Evolutionary conservation across 2,329 filamentous ascomycete species (phyloP).

Genomic region (Macroventuria anomochaeta): DNA sequence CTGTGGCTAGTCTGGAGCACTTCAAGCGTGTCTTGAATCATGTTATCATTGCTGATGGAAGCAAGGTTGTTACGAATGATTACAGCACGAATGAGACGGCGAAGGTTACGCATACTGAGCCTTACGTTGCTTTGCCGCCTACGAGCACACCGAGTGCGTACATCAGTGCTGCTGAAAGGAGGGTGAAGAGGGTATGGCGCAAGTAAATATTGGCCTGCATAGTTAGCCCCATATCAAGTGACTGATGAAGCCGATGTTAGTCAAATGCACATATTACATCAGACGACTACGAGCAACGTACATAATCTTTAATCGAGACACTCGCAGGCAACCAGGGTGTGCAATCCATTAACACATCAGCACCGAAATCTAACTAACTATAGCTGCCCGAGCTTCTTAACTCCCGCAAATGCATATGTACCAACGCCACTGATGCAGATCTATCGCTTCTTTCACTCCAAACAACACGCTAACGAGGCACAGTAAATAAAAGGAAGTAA

Average conservation of each 20-base stretch:
- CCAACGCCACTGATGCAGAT: constrained; percentile 17
- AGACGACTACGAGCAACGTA: not conserved
- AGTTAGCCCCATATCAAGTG: no score
- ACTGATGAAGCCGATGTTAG: no score
- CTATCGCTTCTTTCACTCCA: constrained; percentile 13
- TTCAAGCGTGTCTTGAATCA: constrained; percentile 40
- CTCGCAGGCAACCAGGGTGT: not conserved
- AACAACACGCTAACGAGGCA: constrained; percentile 9
- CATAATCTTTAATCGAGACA: not conserved
- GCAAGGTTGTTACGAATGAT: constrained; percentile 31
- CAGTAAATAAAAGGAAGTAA: not conserved
- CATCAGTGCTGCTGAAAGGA: constrained; percentile 2
- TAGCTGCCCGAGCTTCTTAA: constrained; percentile 11
- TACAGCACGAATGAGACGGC: constrained; percentile 43
- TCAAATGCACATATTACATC: not conserved
- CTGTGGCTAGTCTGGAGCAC: constrained; percentile 38
- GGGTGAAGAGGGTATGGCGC: constrained; percentile 11
- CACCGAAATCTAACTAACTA: not conserved
- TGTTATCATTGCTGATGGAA: constrained; percentile 40
- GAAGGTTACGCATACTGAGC: constrained; percentile 42
- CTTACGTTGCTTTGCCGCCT: constrained; percentile 36
- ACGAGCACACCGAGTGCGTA: constrained; percentile 29
- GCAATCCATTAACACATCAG: not conserved
- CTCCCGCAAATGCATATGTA: constrained; percentile 15
- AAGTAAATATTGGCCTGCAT: not conserved